Conservation (phyloP, 495 filamentous ascomycete species). For the Rhypophila decipiens region DNA sequence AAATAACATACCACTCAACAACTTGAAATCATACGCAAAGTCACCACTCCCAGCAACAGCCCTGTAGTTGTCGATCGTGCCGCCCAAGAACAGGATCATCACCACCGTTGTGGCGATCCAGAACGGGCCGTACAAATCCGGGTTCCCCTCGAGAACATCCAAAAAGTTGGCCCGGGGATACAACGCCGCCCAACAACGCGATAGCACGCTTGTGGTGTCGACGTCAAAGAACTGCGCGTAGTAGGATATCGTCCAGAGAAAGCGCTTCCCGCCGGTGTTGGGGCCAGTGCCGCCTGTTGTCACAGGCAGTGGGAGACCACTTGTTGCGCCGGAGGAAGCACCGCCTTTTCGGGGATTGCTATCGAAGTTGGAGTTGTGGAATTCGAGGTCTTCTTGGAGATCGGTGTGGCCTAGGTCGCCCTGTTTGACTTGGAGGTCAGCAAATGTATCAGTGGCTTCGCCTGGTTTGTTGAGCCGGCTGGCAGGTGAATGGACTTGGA, state of each 20-base stretch:
- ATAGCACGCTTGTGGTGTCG: constrained; percentile 79
- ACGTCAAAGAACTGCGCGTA: constrained; percentile 98
- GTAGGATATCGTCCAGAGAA: constrained; percentile 86
- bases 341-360: constrained; percentile 47
- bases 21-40: constrained; percentile 77
- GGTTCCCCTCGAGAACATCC: constrained; percentile 93
- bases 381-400: constrained; percentile 97
- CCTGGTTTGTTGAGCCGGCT: neutral
- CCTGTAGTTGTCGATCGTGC: constrained; percentile 88
- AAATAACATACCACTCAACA: constrained; percentile 56
- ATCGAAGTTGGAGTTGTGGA: constrained; percentile 74
- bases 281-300: no score
- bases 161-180: constrained; percentile 91
- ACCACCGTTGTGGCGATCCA: constrained; percentile 99
- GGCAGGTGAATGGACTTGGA: no score
- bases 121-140: constrained; percentile 89
- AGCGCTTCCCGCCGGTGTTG: constrained; percentile 60
- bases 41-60: constrained; percentile 34
- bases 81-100: constrained; percentile 88
- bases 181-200: constrained; percentile 74
- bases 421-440: constrained; percentile 34
- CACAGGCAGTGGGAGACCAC: constrained; percentile 58
- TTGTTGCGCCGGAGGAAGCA: constrained; percentile 22
- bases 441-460: neutral
- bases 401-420: constrained; percentile 98